Conservation (phyloP, 2,329 filamentous ascomycete genomes). For the Grosmannia clavigera region DNA sequence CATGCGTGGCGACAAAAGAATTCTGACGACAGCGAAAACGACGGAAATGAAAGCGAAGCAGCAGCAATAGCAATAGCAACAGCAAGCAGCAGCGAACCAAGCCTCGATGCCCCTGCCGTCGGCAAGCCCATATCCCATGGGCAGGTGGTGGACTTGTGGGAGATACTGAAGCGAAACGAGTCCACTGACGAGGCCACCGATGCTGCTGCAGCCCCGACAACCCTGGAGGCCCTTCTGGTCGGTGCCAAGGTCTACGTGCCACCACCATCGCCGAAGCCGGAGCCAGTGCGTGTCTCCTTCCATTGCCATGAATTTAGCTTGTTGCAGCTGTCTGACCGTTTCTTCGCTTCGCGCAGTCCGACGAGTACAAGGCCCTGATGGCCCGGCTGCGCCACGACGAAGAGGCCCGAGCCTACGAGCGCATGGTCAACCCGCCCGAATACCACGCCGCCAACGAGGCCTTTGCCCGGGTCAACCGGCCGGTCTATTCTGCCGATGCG, state of each 20-base stretch:
- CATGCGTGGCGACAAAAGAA: neutral
- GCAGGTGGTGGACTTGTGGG: slow-evolving; percentile 54
- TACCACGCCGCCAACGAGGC: slow-evolving; percentile 31
- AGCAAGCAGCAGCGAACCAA: slow-evolving; percentile 24
- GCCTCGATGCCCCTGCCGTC: slow-evolving; percentile 33
- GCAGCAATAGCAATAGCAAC: neutral
- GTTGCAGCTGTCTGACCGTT: slow-evolving; percentile 11
- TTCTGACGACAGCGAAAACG: neutral
- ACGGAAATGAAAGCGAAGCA: slow-evolving; percentile 9
- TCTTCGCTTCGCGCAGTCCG: slow-evolving; percentile 35
- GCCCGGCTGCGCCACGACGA: slow-evolving; percentile 68
- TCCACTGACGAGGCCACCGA: slow-evolving; percentile 5
- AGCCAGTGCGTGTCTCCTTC: slow-evolving; percentile 43
- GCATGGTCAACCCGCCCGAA: slow-evolving; percentile 55
- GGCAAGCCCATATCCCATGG: slow-evolving; percentile 61
- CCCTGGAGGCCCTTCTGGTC: slow-evolving; percentile 57
- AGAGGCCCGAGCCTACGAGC: slow-evolving; percentile 70
- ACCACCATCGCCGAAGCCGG: slow-evolving; percentile 68
- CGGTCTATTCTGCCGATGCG: slow-evolving; percentile 30
- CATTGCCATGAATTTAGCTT: neutral
- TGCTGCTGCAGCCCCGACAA: slow-evolving; percentile 20
- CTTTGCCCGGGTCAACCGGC: slow-evolving; percentile 42
- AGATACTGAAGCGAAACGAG: slow-evolving; percentile 27
- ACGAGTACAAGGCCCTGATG: slow-evolving; percentile 83
- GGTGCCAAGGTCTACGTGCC: slow-evolving; percentile 62